Evolutionary conservation across 208 protist species (phyloP).

Genomic region (Trypanosoma lewisi): DNA sequence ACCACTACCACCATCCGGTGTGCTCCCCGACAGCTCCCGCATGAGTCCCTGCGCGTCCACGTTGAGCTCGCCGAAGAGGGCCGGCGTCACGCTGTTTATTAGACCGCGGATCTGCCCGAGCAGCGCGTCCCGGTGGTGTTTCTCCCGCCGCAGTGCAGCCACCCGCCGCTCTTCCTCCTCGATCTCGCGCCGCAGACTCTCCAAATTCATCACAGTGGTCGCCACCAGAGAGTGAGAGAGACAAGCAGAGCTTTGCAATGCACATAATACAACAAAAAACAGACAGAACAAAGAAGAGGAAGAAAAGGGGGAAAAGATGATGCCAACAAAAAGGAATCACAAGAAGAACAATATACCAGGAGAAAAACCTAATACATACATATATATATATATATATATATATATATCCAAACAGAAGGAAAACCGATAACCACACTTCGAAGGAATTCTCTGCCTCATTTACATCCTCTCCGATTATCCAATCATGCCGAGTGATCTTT

Average conservation of each 20-base stretch:
- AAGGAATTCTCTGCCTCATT: background rate
- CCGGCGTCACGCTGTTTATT: conserved; percentile 14
- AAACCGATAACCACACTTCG: background rate
- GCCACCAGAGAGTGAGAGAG: too few species aligned
- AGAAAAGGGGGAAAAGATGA: too few species aligned
- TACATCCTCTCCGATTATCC: background rate
- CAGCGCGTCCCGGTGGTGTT: conserved; percentile 25
- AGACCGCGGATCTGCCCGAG: conserved; percentile 23
- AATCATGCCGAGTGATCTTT: too few species aligned
- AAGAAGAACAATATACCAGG: too few species aligned
- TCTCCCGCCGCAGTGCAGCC: conserved; percentile 18
- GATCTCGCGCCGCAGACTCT: conserved; percentile 29
- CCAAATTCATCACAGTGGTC: conserved; percentile 1
- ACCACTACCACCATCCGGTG: background rate
- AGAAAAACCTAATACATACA: background rate
- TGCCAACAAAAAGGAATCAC: too few species aligned
- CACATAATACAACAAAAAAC: background rate
- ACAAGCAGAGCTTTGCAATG: too few species aligned
- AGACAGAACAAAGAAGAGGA: background rate
- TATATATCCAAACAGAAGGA: background rate
- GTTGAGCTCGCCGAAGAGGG: conserved; percentile 14
- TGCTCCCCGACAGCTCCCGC: background rate
- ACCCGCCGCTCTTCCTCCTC: conserved; percentile 33
- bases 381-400: conserved; percentile 1
- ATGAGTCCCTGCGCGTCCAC: conserved; percentile 18